phyloP scores from a whole-genome alignment of 2,329 filamentous ascomycete genomes.

The Fusarium annulatum region DNA sequence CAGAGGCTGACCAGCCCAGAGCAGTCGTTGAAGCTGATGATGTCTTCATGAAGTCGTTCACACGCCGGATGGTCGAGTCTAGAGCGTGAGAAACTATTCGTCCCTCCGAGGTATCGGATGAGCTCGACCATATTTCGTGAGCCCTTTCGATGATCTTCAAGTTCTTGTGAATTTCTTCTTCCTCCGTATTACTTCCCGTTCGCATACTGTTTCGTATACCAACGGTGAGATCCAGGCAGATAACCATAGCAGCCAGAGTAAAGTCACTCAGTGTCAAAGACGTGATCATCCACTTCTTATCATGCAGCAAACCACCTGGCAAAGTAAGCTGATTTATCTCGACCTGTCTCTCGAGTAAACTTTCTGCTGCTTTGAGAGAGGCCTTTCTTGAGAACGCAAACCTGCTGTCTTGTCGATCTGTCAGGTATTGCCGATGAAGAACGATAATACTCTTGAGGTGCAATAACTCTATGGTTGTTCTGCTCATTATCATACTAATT shows the following conservation, averaged over 20 bases:
- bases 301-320: slow-evolving; percentile 57
- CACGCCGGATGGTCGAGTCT: slow-evolving; percentile 29
- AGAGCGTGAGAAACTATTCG: slow-evolving; percentile 38
- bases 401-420: slow-evolving; percentile 11
- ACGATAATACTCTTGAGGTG: slow-evolving; percentile 48
- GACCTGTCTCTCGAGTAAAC: slow-evolving; percentile 43
- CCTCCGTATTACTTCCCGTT: accelerated
- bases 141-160: slow-evolving; percentile 29
- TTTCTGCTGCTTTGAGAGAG: slow-evolving; percentile 44
- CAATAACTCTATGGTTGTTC: slow-evolving; percentile 47
- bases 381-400: slow-evolving; percentile 34
- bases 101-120: slow-evolving; percentile 25
- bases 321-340: slow-evolving; percentile 49
- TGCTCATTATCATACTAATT: slow-evolving; percentile 40
- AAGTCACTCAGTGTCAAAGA: slow-evolving; percentile 61
- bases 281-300: slow-evolving; percentile 58
- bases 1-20: background rate
- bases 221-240: slow-evolving; percentile 55
- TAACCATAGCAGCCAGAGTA: slow-evolving; percentile 62
- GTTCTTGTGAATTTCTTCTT: background rate
- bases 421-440: slow-evolving; percentile 48
- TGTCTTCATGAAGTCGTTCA: background rate
- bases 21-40: accelerated
- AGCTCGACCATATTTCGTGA: slow-evolving; percentile 36
- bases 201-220: slow-evolving; percentile 15